A percentile compares a stretch with the other conserved stretches of the same genome.
phyloP scores from a whole-genome alignment of 306 rosid genomes.

The Vicia sativa region DNA sequence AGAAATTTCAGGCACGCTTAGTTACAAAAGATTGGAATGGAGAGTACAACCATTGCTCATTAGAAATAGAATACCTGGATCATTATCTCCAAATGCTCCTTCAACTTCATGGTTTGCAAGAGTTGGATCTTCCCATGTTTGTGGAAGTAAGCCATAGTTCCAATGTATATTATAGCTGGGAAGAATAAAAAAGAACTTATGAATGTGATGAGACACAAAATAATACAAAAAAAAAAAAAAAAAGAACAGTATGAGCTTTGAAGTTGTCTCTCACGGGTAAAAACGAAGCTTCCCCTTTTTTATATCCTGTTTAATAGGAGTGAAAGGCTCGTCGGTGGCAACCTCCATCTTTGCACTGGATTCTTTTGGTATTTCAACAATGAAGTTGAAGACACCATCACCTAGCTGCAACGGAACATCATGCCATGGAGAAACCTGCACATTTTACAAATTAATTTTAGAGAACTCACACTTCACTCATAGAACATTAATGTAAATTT shows the following conservation, averaged over 20 bases:
- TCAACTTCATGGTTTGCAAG: constrained; percentile 80
- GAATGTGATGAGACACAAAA: constrained; percentile 31
- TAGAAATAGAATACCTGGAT: constrained; percentile 61
- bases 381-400: constrained; percentile 64
- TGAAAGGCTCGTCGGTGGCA: constrained; percentile 86
- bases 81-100: constrained; percentile 95
- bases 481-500: not conserved
- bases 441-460: not conserved
- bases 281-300: constrained; percentile 94
- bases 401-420: constrained; percentile 87
- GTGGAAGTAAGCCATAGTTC: constrained; percentile 97
- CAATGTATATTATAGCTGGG: constrained; percentile 83
- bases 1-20: constrained; percentile 9
- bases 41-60: constrained; percentile 24
- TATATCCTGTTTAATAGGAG: constrained; percentile 94
- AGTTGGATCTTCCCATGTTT: constrained; percentile 98
- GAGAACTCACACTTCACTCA: constrained; percentile 22
- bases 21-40: not conserved
- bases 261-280: constrained; percentile 78
- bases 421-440: constrained; percentile 99
- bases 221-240: not conserved
- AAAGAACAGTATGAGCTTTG: constrained; percentile 31
- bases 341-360: constrained; percentile 98
- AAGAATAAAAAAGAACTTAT: constrained; percentile 23
- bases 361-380: constrained; percentile 96